These are phyloP conservation scores for Samsoniella hepiali DNA, from an alignment of 2,329 filamentous ascomycete genomes.

Conservation along the genomic window DNA sequence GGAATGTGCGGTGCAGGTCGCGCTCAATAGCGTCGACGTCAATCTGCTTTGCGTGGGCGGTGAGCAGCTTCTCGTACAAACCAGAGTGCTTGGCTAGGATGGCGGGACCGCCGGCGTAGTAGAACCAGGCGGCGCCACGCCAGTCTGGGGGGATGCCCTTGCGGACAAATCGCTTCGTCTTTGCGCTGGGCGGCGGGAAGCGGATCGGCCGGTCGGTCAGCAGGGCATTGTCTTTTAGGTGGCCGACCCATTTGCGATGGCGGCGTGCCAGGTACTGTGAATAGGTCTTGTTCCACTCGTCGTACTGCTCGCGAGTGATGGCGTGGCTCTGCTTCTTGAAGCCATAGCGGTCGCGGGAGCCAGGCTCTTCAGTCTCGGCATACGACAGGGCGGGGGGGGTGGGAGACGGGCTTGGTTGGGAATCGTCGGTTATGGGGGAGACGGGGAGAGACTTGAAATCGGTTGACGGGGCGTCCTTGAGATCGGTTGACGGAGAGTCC, in stretches of 20 bases:
- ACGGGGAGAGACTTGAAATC: background rate
- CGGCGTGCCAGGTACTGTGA: slow-evolving; percentile 70
- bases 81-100: slow-evolving; percentile 73
- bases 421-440: slow-evolving; percentile 20
- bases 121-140: slow-evolving; percentile 96
- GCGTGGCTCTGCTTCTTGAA: slow-evolving; percentile 87
- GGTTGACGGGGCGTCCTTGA: too few species aligned
- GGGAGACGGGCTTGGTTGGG: slow-evolving; percentile 7
- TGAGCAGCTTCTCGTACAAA: slow-evolving; percentile 69
- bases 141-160: slow-evolving; percentile 94
- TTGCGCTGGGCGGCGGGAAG: slow-evolving; percentile 77
- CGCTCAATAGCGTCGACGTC: slow-evolving; percentile 91
- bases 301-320: slow-evolving; percentile 72
- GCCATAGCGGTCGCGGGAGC: slow-evolving; percentile 74
- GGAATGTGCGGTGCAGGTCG: slow-evolving; percentile 89
- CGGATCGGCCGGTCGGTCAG: slow-evolving; percentile 67
- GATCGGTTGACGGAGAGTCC: too few species aligned
- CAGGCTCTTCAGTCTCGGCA: slow-evolving; percentile 45
- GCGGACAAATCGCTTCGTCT: slow-evolving; percentile 84
- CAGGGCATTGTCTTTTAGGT: slow-evolving; percentile 74
- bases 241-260: slow-evolving; percentile 74
- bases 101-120: slow-evolving; percentile 83
- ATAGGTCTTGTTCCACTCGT: slow-evolving; percentile 76
- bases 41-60: slow-evolving; percentile 61
- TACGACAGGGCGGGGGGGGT: slow-evolving; percentile 17